Evolutionary conservation across 2,329 filamentous ascomycete species (phyloP), one percentile per base, ranked within the genome.

Genomic region (Hirsutella minnesotensis): DNA sequence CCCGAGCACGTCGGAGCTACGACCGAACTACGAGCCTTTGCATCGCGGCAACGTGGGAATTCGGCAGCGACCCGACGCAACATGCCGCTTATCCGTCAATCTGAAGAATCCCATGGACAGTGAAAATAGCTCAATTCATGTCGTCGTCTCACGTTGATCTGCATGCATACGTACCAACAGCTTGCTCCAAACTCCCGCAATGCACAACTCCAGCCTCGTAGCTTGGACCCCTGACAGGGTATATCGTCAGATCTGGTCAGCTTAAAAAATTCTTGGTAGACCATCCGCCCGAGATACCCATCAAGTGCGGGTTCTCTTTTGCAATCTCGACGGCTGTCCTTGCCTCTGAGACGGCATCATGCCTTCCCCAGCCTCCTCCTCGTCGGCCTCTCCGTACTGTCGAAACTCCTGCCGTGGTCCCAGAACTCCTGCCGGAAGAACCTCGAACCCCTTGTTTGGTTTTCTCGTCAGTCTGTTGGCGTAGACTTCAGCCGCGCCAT

Each of bases 401-500:
- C 33, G 29, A 12, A 49, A 22, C 38, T 49, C 48, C 2, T 40
- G 47, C 27, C 41, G 33, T 10, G 20, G 31, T 9, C 45, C 48
- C 2, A 49, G 41, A 12, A 39, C 35, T 2, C 44, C 45, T 12
- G 42, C 45, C 7, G 49, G 47, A n/a, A 47, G 41, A 4, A 46
- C 37, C 19, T 49, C 48, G 21, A 50, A 47, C 19, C 44, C 46
- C 27, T 41, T 15, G 18, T 43, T 44, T 19, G 20, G 31, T 4
- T 34, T 40, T 33, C 46, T 35, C 27, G 31, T 41, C 16, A 31
- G 40, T 16, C 24, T 40, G 38, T 49, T 46, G 30, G 42, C 44
- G 29, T 43, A 50, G 18, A 46, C 45, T 18, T 41, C 42, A 19
- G 44, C 46, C n/a, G 44, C 39, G 24, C 46, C 46, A 34, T 47